Evolutionary conservation across 805 yeast genomes (phyloP).

Genomic region (Saccharomycopsis selenospora): DNA sequence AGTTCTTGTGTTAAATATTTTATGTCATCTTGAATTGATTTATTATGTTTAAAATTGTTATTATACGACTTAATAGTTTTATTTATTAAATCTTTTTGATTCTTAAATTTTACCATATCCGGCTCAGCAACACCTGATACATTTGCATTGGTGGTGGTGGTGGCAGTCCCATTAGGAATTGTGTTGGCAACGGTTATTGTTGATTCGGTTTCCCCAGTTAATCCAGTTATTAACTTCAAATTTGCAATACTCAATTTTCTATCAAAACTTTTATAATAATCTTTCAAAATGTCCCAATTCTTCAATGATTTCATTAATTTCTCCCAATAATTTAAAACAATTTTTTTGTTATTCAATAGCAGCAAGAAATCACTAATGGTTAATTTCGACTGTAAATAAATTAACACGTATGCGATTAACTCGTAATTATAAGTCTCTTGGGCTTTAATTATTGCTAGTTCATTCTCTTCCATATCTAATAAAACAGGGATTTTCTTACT

Average conservation of each 20-base stretch:
- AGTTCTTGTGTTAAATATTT: constrained; percentile 39
- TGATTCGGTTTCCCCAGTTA: constrained; percentile 29
- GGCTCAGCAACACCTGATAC: constrained; percentile 4
- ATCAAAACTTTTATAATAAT: constrained; percentile 32
- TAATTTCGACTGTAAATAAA: constrained; percentile 35
- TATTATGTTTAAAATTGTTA: constrained; percentile 27
- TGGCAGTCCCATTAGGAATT: not conserved
- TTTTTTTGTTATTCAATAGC: constrained; percentile 42
- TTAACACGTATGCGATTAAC: constrained; percentile 49
- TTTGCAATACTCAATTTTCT: constrained; percentile 40
- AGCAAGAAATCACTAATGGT: constrained; percentile 46
- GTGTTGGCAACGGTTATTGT: constrained; percentile 29
- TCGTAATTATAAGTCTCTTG: constrained; percentile 55
- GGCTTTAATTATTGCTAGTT: constrained; percentile 60
- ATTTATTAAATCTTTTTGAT: constrained; percentile 24
- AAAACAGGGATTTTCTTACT: constrained; percentile 55
- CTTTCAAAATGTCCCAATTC: constrained; percentile 13
- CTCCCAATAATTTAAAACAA: constrained; percentile 37
- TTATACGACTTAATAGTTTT: constrained; percentile 28
- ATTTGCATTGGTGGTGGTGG: not conserved
- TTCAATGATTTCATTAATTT: constrained; percentile 13
- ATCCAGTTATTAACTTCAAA: constrained; percentile 30
- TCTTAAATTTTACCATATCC: constrained; percentile 26
- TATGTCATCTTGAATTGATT: constrained; percentile 30
- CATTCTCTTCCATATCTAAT: constrained; percentile 64